Percentiles rank a stretch among this genome's conserved stretches.
These are phyloP conservation scores for Microdochium nivale DNA, from an alignment of 2,329 filamentous ascomycete species.

Conservation along the genomic window DNA sequence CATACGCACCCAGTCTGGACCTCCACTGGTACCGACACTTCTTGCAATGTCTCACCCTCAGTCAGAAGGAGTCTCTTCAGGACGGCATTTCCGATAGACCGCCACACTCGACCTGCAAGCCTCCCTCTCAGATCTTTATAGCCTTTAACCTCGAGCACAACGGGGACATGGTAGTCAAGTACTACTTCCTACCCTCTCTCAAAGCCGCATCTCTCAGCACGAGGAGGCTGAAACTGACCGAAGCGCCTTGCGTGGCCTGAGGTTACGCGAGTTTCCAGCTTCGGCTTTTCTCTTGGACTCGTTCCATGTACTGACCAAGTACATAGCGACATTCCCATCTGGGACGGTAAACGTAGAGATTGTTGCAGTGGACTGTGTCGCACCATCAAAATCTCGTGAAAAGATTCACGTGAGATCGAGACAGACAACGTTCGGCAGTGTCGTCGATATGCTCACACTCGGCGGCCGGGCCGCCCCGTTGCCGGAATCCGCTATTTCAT, in stretches of 20 bases:
- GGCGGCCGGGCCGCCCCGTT: background rate
- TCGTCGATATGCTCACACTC: background rate
- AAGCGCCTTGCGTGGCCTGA: constrained; percentile 12
- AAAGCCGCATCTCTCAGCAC: constrained; percentile 2
- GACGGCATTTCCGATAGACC: no score
- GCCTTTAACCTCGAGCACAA: constrained; percentile 11
- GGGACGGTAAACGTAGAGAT: background rate
- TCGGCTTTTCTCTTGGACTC: no score
- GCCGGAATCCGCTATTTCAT: constrained; percentile 13
- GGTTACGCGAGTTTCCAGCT: no score
- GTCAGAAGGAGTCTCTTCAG: no score
- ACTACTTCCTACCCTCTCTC: constrained; percentile 12
- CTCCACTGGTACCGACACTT: constrained; percentile 6
- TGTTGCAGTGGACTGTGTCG: background rate
- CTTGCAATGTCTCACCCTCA: background rate
- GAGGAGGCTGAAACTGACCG: constrained; percentile 5
- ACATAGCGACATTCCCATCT: no score
- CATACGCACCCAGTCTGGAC: constrained; percentile 4
- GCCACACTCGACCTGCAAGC: no score
- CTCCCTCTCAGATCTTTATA: constrained; percentile 9
- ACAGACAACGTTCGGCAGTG: background rate
- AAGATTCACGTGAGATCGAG: background rate
- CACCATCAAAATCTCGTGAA: background rate
- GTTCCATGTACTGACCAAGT: no score
- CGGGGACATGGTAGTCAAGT: constrained; percentile 5